Percentiles rank a stretch among this genome's conserved stretches.
These are phyloP conservation scores for Onygena corvina DNA, from an alignment of 2,329 filamentous ascomycete species.

Conservation along the genomic window DNA sequence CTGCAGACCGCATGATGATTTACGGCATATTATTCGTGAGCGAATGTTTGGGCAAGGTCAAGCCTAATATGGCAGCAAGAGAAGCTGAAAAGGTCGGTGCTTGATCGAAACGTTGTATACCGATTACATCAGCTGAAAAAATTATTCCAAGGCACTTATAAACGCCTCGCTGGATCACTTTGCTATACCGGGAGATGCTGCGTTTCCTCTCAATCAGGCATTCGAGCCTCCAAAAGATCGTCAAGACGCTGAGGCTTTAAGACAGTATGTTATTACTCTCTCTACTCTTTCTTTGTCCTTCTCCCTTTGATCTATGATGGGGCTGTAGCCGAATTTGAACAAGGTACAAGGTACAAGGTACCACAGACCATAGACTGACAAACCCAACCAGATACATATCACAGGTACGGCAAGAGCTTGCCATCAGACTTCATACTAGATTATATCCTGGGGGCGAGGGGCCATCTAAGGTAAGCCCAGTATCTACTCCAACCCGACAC, in stretches of 20 bases:
- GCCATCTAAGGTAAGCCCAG: constrained; percentile 48
- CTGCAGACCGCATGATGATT: constrained; percentile 83
- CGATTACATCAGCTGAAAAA: constrained; percentile 25
- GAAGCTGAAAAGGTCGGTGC: constrained; percentile 52
- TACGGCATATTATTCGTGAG: constrained; percentile 94
- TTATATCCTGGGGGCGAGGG: constrained; percentile 66
- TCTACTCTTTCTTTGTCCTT: not conserved
- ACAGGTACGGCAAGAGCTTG: constrained; percentile 88
- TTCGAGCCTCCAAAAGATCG: constrained; percentile 80
- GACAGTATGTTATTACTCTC: constrained; percentile 50
- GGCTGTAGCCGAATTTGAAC: not conserved
- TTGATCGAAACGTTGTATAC: not conserved
- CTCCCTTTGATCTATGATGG: not conserved
- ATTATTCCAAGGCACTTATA: constrained; percentile 60
- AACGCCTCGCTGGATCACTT: constrained; percentile 93
- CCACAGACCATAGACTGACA: not conserved
- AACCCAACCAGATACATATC: constrained; percentile 45
- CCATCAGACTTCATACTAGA: constrained; percentile 65
- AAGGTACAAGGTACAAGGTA: no score
- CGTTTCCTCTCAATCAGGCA: constrained; percentile 89
- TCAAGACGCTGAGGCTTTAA: constrained; percentile 76
- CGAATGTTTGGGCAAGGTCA: constrained; percentile 81
- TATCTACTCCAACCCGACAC: not conserved
- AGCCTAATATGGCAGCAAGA: constrained; percentile 54
- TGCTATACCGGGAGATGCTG: constrained; percentile 83